A percentile compares a stretch with the other conserved stretches of the same genome.
Conservation (phyloP, 2,329 filamentous ascomycete species). For the Massarina eburnea region DNA sequence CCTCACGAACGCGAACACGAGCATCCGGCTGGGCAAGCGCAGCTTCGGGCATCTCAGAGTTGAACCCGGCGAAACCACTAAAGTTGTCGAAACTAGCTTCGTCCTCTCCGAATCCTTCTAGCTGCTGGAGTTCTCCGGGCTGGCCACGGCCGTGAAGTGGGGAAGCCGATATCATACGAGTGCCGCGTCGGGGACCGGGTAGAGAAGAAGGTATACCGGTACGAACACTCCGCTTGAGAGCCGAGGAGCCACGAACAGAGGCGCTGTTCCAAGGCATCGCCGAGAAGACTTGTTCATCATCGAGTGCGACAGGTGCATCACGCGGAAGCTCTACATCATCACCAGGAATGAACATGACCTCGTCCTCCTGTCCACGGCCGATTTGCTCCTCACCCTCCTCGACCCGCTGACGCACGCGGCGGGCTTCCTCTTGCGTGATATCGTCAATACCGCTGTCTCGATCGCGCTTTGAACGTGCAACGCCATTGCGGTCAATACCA, state of each 20-base stretch:
- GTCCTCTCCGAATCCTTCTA: constrained; percentile 34
- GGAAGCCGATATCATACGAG: constrained; percentile 60
- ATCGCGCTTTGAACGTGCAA: constrained; percentile 32
- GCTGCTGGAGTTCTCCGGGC: constrained; percentile 25
- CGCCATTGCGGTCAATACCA: constrained; percentile 35
- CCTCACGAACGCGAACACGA: constrained; percentile 54
- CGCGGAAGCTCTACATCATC: constrained; percentile 68
- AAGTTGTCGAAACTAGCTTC: constrained; percentile 28
- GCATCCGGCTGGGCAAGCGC: constrained; percentile 19
- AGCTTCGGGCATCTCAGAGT: constrained; percentile 19
- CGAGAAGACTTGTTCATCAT: constrained; percentile 66
- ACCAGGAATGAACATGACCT: constrained; percentile 26
- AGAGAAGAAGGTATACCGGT: constrained; percentile 35
- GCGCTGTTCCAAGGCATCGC: constrained; percentile 71
- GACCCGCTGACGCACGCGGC: constrained; percentile 35
- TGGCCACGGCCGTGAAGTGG: constrained; percentile 59
- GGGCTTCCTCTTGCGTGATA: constrained; percentile 33
- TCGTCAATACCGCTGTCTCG: constrained; percentile 40
- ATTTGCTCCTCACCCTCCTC: constrained; percentile 35
- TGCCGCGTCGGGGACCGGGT: constrained; percentile 45
- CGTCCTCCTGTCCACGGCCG: constrained; percentile 42
- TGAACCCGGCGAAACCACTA: constrained; percentile 20
- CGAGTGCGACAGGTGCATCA: constrained; percentile 65
- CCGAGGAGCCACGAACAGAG: constrained; percentile 56
- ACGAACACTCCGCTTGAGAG: constrained; percentile 43